Percentiles rank a stretch among this genome's conserved stretches.
Conservation (phyloP, 2,329 filamentous ascomycete species). For the Cercospora zeae-maydis region DNA sequence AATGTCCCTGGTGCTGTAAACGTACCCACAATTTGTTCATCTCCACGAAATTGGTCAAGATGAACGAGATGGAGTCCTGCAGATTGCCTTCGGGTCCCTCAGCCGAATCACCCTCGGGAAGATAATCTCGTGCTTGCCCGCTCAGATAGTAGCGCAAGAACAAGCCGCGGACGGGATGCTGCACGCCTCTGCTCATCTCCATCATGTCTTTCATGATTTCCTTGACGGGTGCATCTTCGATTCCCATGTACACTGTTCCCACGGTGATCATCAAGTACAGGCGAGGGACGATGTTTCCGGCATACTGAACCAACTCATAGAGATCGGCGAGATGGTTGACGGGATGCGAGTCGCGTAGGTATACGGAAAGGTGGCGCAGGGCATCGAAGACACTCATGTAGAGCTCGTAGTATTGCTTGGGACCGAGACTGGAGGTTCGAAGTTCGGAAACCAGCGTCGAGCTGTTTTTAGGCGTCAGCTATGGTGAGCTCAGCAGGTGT, state of each 20-base stretch:
- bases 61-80: conserved; percentile 96
- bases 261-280: conserved; percentile 99
- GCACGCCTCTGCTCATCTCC: conserved; percentile 98
- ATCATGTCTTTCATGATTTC: conserved; percentile 99
- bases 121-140: conserved; percentile 84
- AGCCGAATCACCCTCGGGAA: conserved; percentile 69
- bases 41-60: conserved; percentile 97
- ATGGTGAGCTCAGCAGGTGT: conserved; percentile 27
- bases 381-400: conserved; percentile 99
- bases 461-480: conserved; percentile 50
- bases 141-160: conserved; percentile 96
- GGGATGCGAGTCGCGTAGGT: conserved; percentile 94
- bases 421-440: conserved; percentile 92
- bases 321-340: conserved; percentile 97
- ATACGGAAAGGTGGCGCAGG: conserved; percentile 89
- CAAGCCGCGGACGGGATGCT: conserved; percentile 91
- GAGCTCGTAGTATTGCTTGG: conserved; percentile 98
- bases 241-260: conserved; percentile 97
- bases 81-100: conserved; percentile 94
- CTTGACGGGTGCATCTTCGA: conserved; percentile 96
- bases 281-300: conserved; percentile 93
- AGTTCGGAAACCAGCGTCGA: conserved; percentile 98
- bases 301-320: conserved; percentile 97
- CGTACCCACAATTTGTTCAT: conserved; percentile 99
- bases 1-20: conserved; percentile 94